These are phyloP conservation scores for Hanseniaspora thailandica DNA, from an alignment of 805 yeast genomes.

Conservation along the genomic window DNA sequence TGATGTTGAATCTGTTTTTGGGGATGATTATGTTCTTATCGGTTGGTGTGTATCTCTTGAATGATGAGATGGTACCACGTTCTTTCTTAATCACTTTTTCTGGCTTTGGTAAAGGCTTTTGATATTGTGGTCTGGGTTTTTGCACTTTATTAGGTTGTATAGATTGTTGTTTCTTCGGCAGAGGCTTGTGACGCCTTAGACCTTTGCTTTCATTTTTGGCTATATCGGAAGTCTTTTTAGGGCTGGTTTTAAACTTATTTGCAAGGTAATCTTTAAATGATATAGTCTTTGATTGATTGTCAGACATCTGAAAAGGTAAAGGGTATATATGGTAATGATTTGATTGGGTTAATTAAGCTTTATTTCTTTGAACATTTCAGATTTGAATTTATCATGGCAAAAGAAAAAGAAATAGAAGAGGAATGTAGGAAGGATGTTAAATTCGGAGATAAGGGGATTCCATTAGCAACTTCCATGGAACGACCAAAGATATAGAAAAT, in stretches of 20 bases:
- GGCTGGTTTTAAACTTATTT: not conserved
- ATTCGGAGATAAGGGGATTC: too few species aligned
- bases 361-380: too few species aligned
- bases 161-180: not conserved
- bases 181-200: not conserved
- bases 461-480: too few species aligned
- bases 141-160: too few species aligned
- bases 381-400: too few species aligned
- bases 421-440: too few species aligned
- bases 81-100: not conserved
- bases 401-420: too few species aligned
- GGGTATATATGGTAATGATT: too few species aligned
- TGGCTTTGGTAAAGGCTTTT: not conserved
- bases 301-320: too few species aligned
- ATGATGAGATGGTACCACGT: slow-evolving; percentile 33
- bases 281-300: not conserved
- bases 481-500: too few species aligned
- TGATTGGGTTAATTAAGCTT: too few species aligned
- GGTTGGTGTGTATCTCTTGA: slow-evolving; percentile 26
- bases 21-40: slow-evolving; percentile 34
- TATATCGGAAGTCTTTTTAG: not conserved
- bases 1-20: slow-evolving; percentile 60
- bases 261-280: not conserved
- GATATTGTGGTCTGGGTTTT: not conserved
- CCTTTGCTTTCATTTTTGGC: not conserved